Base-by-base conservation (phyloP, 2,329 filamentous ascomycete species). In the Cladosporium sp. region DNA sequence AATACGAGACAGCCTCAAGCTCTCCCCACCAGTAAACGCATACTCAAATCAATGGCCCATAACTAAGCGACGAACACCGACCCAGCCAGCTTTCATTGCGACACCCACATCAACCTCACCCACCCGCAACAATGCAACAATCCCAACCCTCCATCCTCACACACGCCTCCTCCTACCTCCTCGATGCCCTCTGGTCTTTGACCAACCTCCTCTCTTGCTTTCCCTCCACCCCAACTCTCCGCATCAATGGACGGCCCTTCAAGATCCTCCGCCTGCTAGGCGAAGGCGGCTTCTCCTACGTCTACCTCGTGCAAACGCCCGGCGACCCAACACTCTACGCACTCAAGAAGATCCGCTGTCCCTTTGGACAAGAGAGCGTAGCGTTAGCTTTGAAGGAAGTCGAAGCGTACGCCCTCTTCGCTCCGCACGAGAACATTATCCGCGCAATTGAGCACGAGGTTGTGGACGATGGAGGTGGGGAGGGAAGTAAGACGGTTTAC, bases 201-300 rank as follows among this genome's bases (percentile, higher is more conserved):
- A 92, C 90, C 64, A 95, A 92, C 77, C 97, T 93, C 81, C 87
- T 97, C 76, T 93, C 88, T 75, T 99, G 94, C 80, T 97, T 99
- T 72, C 93, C 94, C 14, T 90, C 90, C 67, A 93, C 91, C 64
- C 93, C 94, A 59, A 91, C 93, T 59, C 84, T 99, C 66, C 96
- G 94, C 77, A 94, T 99, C 79, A 97, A 97, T 76, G 89, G 83
- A 70, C 87, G 92, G 62, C 94, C 87, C 77, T 97, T 97, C 82
- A 97, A 97, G 82, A 95, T 99, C 73, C 80, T 96, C 67, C 89
- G 94, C 61, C 81, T 99, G 52, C 83, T 99, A 3, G 94, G 94
- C 74, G 94, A 99, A 88, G 94, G 94, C 72, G 94, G 94, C 70
- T 99, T 99, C 81, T 96, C 92, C 65, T 99, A 97, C 76, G 94